phyloP scores from a whole-genome alignment of 2,329 filamentous ascomycete genomes.

The Verticillium albo-atrum region DNA sequence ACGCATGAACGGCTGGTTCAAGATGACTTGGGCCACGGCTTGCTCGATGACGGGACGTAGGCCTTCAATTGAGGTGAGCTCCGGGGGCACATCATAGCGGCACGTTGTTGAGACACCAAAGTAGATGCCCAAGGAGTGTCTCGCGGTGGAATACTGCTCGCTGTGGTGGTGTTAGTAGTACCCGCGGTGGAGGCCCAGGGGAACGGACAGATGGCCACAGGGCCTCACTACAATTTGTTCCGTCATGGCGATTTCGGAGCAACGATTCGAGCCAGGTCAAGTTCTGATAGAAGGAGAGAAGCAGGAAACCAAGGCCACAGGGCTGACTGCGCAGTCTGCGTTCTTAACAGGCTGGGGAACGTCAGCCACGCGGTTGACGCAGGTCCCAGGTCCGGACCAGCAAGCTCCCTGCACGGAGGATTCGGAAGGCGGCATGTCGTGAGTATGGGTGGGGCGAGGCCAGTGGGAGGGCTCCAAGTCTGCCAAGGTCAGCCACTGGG shows the following conservation, averaged over 20 bases:
- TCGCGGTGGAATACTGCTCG: constrained; percentile 39
- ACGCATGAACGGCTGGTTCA: constrained; percentile 40
- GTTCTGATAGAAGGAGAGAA: not conserved
- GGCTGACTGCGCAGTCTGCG: not conserved
- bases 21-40: constrained; percentile 35
- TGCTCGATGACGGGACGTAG: constrained; percentile 21
- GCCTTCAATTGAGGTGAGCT: not conserved
- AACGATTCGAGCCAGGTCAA: not conserved
- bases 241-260: not conserved
- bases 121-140: constrained; percentile 43
- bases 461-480: not conserved
- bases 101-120: constrained; percentile 40
- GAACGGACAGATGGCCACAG: constrained; percentile 6
- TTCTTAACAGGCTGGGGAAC: not conserved
- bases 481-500: not conserved
- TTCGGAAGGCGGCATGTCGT: not conserved
- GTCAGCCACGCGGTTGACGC: not conserved
- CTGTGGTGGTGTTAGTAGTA: constrained; percentile 20
- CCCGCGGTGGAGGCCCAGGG: not conserved
- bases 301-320: not conserved
- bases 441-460: not conserved
- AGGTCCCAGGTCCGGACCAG: not conserved
- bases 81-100: constrained; percentile 28
- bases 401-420: not conserved
- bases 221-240: constrained; percentile 1